phyloP scores from a whole-genome alignment of 495 filamentous ascomycete species.

The Chlorociboria aeruginascens region DNA sequence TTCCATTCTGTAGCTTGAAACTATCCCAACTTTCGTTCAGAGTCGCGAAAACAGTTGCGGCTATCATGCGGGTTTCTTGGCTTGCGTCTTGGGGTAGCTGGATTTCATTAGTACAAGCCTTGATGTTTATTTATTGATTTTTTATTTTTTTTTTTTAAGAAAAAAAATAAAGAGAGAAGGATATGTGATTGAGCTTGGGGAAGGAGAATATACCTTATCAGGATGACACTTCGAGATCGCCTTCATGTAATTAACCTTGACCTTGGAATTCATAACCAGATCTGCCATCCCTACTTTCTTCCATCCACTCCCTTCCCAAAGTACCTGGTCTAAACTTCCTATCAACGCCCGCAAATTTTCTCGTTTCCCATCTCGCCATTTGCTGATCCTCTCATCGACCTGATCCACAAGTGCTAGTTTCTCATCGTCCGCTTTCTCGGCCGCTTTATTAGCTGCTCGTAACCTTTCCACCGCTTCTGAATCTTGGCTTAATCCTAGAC shows the following conservation, averaged over 20 bases:
- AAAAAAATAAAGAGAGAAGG: too few relatives aligned
- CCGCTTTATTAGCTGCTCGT: constrained; percentile 69
- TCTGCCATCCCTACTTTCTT: constrained; percentile 93
- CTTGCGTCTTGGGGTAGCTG: constrained; percentile 78
- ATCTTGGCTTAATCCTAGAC: constrained; percentile 26
- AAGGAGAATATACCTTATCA: constrained; percentile 66
- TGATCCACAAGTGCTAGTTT: constrained; percentile 78
- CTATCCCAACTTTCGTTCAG: constrained; percentile 98
- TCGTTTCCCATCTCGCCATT: constrained; percentile 80
- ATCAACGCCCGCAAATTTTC: constrained; percentile 85
- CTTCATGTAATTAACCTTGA: constrained; percentile 98
- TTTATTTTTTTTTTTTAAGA: too few relatives aligned
- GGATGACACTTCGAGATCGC: constrained; percentile 97
- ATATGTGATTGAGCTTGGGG: neutral
- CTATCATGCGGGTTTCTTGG: constrained; percentile 93
- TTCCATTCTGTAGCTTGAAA: constrained; percentile 81
- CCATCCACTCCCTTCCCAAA: constrained; percentile 90
- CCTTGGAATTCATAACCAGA: constrained; percentile 76
- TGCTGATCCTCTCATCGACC: constrained; percentile 62
- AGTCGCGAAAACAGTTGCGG: constrained; percentile 77
- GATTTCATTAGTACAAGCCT: too few relatives aligned
- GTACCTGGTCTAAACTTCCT: constrained; percentile 74
- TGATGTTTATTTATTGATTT: too few relatives aligned
- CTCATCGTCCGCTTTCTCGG: constrained; percentile 78
- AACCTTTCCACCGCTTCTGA: constrained; percentile 63